These are phyloP conservation scores for Leccinum pachyderme DNA, from an alignment of 1,284 basidiomycete species.

Conservation along the genomic window DNA sequence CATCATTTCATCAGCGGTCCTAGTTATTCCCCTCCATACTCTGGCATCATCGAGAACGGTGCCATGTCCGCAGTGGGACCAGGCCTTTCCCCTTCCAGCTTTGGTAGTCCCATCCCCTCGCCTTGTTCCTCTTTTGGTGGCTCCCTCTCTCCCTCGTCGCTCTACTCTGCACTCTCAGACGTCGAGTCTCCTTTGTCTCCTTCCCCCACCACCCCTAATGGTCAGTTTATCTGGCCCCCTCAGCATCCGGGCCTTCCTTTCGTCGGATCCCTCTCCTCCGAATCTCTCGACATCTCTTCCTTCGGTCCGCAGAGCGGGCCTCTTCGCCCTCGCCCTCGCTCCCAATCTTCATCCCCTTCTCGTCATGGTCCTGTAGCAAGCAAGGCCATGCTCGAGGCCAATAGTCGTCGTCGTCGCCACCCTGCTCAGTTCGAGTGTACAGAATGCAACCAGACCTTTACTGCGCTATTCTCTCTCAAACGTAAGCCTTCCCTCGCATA, in stretches of 20 bases:
- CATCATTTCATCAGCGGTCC: slow-evolving; percentile 12
- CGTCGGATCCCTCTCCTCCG: slow-evolving; percentile 1
- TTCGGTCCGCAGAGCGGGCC: not conserved
- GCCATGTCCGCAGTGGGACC: not conserved
- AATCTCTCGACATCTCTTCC: not conserved
- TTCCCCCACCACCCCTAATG: slow-evolving; percentile 24
- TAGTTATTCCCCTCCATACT: slow-evolving; percentile 5
- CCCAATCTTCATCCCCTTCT: slow-evolving; percentile 12
- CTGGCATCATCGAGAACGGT: slow-evolving; percentile 9
- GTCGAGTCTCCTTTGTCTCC: slow-evolving; percentile 19
- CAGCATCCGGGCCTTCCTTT: not conserved
- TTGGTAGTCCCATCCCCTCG: slow-evolving; percentile 22
- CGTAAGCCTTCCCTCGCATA: slow-evolving; percentile 21
- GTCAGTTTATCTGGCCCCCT: slow-evolving; percentile 1
- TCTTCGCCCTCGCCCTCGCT: slow-evolving; percentile 18
- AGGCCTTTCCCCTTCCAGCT: slow-evolving; percentile 14
- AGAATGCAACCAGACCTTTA: slow-evolving; percentile 28
- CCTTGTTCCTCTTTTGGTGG: slow-evolving; percentile 25
- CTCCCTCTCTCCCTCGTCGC: slow-evolving; percentile 27
- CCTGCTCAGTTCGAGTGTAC: slow-evolving; percentile 20
- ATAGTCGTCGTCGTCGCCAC: slow-evolving; percentile 33
- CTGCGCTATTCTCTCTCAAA: slow-evolving; percentile 33
- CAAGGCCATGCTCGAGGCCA: slow-evolving; percentile 35
- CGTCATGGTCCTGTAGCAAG: slow-evolving; percentile 28
- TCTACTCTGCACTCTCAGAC: slow-evolving; percentile 15